These are phyloP conservation scores for Mycena kentingensis DNA, from an alignment of 768 basidiomycete species.

Conservation along the genomic window DNA sequence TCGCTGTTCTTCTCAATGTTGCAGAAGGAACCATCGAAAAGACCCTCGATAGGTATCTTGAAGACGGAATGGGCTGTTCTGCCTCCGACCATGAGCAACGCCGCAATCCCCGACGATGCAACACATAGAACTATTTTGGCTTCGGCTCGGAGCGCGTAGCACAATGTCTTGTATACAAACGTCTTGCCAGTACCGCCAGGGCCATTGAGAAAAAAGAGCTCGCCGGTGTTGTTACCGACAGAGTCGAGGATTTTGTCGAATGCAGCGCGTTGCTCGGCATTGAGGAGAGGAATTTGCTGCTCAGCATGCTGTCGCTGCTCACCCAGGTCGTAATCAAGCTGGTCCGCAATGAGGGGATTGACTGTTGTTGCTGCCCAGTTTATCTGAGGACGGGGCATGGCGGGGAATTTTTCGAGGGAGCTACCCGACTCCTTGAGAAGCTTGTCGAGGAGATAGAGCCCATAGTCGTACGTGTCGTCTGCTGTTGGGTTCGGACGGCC, in stretches of 20 bases:
- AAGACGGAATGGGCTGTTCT: conserved; percentile 12
- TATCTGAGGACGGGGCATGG: not conserved
- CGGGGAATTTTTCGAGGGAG: not conserved
- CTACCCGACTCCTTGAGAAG: conserved; percentile 7
- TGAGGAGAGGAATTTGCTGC: not conserved
- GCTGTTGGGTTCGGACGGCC: conserved; percentile 3
- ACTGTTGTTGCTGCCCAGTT: not conserved
- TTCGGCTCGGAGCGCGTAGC: conserved; percentile 1
- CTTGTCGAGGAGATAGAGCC: conserved; percentile 6
- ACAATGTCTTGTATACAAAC: conserved; percentile 12
- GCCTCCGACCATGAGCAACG: not conserved
- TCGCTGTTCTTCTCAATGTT: conserved; percentile 8
- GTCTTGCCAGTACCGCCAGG: conserved; percentile 13
- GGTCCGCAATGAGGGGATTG: conserved; percentile 6
- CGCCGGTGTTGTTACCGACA: conserved; percentile 2
- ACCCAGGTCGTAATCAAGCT: conserved; percentile 1
- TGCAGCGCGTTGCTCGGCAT: conserved; percentile 4
- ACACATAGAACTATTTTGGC: conserved; percentile 4
- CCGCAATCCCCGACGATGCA: conserved; percentile 5
- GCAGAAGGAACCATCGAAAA: conserved; percentile 2
- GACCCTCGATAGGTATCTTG: conserved; percentile 10
- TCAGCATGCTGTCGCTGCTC: not conserved
- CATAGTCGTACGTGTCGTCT: conserved; percentile 9
- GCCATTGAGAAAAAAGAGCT: conserved; percentile 10
- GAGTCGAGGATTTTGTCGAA: conserved; percentile 5